A percentile compares a stretch with the other conserved stretches of the same genome.
These are phyloP conservation scores for Trifolium pratense DNA, from an alignment of 306 rosid genomes.

Conservation along the genomic window DNA sequence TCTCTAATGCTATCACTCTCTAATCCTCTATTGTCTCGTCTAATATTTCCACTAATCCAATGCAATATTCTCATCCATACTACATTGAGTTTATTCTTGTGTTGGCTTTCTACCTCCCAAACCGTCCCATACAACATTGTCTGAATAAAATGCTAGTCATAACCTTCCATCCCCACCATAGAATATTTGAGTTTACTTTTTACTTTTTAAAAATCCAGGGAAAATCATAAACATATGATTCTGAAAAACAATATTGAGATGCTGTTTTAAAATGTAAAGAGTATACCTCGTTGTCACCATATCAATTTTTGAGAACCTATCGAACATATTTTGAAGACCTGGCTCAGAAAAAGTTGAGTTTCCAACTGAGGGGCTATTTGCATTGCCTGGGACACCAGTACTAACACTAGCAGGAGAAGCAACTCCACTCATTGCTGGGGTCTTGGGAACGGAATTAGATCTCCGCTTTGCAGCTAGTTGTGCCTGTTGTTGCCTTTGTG, in stretches of 20 bases:
- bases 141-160: conserved; percentile 25
- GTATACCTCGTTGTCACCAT: conserved; percentile 73
- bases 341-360: conserved; percentile 61
- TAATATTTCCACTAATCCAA: not conserved
- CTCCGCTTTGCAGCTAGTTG: conserved; percentile 73
- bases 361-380: conserved; percentile 85
- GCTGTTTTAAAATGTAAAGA: conserved; percentile 31
- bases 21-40: not conserved
- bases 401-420: conserved; percentile 92
- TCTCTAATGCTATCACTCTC: not conserved
- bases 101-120: not conserved
- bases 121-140: not conserved
- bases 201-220: not conserved
- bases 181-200: not conserved
- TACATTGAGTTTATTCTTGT: not conserved
- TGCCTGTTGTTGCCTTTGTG: conserved; percentile 86
- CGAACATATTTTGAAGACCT: conserved; percentile 58
- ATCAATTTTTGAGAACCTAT: conserved; percentile 79
- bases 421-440: conserved; percentile 75
- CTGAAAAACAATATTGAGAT: conserved; percentile 19
- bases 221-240: conserved; percentile 20
- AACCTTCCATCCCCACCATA: conserved; percentile 13
- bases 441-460: conserved; percentile 83
- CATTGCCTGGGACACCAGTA: conserved; percentile 71
- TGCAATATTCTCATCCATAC: not conserved